A percentile compares a stretch with the other conserved stretches of the same genome.
phyloP scores from a whole-genome alignment of 495 filamentous ascomycete species.

The Aspergillus ellipticus region DNA sequence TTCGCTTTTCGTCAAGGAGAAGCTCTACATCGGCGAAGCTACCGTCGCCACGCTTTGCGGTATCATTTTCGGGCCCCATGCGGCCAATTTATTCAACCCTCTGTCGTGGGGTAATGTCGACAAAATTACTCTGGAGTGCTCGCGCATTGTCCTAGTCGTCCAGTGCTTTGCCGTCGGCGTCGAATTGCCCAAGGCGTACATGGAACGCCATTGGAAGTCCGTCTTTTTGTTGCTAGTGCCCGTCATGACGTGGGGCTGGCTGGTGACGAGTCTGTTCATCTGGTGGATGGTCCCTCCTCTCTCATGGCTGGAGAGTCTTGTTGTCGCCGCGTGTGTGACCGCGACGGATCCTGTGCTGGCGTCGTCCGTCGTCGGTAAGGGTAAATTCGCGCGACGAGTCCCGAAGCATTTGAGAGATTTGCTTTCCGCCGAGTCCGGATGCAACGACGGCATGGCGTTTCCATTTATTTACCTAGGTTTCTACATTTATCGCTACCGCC shows the following conservation, averaged over 20 bases:
- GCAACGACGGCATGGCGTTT: constrained; percentile 99
- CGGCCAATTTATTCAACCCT: constrained; percentile 86
- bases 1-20: constrained; percentile 96
- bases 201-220: constrained; percentile 97
- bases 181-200: constrained; percentile 94
- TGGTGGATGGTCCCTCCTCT: constrained; percentile 89
- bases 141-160: constrained; percentile 93
- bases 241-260: constrained; percentile 97
- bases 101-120: constrained; percentile 85
- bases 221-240: constrained; percentile 84
- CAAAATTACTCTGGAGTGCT: constrained; percentile 95
- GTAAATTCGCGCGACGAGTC: constrained; percentile 95
- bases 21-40: constrained; percentile 97
- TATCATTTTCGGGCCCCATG: constrained; percentile 96
- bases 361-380: constrained; percentile 97
- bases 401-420: constrained; percentile 96
- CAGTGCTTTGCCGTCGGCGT: constrained; percentile 99
- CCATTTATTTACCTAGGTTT: constrained; percentile 93
- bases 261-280: constrained; percentile 90
- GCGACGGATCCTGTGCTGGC: constrained; percentile 97
- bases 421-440: constrained; percentile 94
- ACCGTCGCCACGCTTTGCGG: constrained; percentile 95
- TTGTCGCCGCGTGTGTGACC: constrained; percentile 88
- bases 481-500: constrained; percentile 80
- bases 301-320: constrained; percentile 83